Evolutionary conservation across 768 basidiomycete species (phyloP).

Genomic region (Boletus sp.): DNA sequence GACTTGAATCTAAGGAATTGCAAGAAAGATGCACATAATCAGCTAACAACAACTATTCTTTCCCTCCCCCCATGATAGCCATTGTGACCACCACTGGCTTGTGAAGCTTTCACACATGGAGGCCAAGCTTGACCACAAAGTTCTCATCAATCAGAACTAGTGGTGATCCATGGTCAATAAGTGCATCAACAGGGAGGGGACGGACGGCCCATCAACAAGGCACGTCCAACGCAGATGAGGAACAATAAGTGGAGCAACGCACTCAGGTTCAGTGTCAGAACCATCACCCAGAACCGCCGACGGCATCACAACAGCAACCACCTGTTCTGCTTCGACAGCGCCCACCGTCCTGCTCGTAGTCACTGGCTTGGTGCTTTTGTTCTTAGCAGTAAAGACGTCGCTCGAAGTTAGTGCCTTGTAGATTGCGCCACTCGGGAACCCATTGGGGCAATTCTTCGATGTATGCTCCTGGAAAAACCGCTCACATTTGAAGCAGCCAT

Average conservation of each 20-base stretch:
- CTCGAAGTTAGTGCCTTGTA: too few species aligned
- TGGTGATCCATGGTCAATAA: conserved; percentile 33
- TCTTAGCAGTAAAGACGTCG: too few species aligned
- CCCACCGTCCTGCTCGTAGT: too few species aligned
- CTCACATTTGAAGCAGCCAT: too few species aligned
- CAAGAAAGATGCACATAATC: neutral
- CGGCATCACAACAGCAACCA: conserved; percentile 1
- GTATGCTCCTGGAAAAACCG: too few species aligned
- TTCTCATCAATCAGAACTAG: conserved; percentile 31
- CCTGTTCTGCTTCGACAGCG: too few species aligned
- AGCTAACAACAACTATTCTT: neutral
- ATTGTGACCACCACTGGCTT: neutral
- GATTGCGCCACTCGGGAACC: too few species aligned
- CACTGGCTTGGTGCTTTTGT: too few species aligned
- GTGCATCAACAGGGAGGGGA: neutral
- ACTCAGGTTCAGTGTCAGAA: neutral
- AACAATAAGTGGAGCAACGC: neutral
- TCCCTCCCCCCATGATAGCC: neutral
- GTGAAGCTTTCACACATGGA: neutral
- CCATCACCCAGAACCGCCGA: neutral
- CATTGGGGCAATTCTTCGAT: too few species aligned
- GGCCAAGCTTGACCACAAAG: neutral
- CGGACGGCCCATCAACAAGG: conserved; percentile 7
- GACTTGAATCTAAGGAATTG: neutral
- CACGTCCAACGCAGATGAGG: conserved; percentile 16